Evolutionary conservation across 2,329 filamentous ascomycete genomes (phyloP).

Genomic region (Fusarium tupiense): DNA sequence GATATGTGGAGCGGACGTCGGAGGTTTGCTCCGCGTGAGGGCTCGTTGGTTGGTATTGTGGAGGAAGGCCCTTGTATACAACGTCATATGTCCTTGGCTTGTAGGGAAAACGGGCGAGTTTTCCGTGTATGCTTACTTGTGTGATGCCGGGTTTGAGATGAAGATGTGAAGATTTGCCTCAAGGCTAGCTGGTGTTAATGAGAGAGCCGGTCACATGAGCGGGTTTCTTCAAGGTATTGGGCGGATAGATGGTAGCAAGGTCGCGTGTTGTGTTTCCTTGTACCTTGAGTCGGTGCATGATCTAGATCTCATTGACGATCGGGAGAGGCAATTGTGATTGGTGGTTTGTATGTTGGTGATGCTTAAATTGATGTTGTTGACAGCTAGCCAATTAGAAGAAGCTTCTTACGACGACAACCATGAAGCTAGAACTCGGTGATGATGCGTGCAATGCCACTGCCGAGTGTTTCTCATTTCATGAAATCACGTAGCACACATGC

Average conservation of each 20-base stretch:
- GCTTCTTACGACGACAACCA: neutral
- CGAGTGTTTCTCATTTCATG: too few species aligned
- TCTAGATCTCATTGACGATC: neutral
- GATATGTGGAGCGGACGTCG: conserved; percentile 25
- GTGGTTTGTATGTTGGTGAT: neutral
- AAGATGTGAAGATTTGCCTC: neutral
- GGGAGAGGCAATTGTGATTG: neutral
- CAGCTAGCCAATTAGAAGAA: neutral
- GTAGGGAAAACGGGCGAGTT: neutral
- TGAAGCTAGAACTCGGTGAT: neutral
- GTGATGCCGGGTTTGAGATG: neutral
- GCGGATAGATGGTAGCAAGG: neutral
- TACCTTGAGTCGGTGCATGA: neutral
- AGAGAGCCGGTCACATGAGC: conserved; percentile 19
- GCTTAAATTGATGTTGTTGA: neutral
- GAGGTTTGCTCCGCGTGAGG: conserved; percentile 24
- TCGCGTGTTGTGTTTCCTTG: neutral
- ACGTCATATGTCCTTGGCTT: conserved; percentile 30
- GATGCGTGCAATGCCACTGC: too few species aligned
- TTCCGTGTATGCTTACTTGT: neutral
- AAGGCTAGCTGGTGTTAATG: neutral
- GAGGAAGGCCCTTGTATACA: conserved; percentile 12
- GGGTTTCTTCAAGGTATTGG: neutral
- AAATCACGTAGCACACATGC: neutral
- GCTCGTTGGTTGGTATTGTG: conserved; percentile 26